Conservation (phyloP, 768 basidiomycete species). For the Tricholoma sp. region DNA sequence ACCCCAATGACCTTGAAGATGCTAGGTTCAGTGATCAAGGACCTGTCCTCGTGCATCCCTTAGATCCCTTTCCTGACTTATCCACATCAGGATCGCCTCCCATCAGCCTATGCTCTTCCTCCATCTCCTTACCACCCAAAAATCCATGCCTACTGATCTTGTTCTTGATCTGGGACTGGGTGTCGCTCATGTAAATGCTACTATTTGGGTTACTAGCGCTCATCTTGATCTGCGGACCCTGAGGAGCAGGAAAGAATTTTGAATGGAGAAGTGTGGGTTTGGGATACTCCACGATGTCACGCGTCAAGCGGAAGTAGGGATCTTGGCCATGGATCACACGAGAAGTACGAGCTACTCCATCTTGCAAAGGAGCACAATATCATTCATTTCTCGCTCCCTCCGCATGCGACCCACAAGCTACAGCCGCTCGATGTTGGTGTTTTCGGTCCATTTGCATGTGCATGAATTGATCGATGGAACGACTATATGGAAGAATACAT, state of each 20-base stretch:
- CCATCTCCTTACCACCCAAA: conserved; percentile 89
- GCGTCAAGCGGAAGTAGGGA: conserved; percentile 95
- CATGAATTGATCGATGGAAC: conserved; percentile 18
- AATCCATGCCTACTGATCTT: conserved; percentile 97
- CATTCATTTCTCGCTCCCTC: conserved; percentile 32
- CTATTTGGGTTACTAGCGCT: conserved; percentile 92
- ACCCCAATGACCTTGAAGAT: neutral
- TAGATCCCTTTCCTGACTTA: conserved; percentile 2
- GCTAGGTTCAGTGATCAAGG: neutral
- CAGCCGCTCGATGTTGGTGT: conserved; percentile 39
- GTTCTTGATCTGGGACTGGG: conserved; percentile 89
- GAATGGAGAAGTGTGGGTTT: conserved; percentile 93
- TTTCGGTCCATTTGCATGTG: conserved; percentile 25
- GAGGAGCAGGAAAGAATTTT: conserved; percentile 97
- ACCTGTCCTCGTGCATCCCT: neutral
- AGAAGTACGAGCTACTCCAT: conserved; percentile 16
- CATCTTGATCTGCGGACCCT: conserved; percentile 99
- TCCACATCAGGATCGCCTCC: conserved; percentile 96
- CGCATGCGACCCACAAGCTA: conserved; percentile 36
- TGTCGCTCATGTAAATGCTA: conserved; percentile 96
- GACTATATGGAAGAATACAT: neutral
- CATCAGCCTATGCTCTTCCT: conserved; percentile 84
- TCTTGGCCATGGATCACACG: conserved; percentile 53
- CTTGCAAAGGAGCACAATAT: conserved; percentile 26
- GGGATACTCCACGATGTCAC: conserved; percentile 95